Evolutionary conservation across 2,329 filamentous ascomycete species (phyloP).

Genomic region (Neofusicoccum umdonicola): DNA sequence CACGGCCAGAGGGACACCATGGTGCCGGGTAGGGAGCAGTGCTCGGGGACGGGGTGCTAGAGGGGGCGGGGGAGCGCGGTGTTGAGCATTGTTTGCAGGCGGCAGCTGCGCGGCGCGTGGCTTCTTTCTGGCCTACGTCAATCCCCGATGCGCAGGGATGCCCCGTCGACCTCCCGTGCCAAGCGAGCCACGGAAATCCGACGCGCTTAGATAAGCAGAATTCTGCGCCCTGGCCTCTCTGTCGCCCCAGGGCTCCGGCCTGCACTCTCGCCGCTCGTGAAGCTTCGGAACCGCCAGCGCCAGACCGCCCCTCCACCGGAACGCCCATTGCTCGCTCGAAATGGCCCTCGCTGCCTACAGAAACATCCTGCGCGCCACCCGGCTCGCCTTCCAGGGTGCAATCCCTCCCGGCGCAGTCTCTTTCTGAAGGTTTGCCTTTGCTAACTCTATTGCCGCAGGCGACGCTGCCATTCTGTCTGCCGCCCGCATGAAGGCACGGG

Average conservation of each 20-base stretch:
- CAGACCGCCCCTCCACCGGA: neutral
- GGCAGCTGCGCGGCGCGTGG: conserved; percentile 10
- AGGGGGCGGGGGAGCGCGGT: neutral
- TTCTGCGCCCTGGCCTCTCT: neutral
- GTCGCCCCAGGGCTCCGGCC: neutral
- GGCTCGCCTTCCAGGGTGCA: conserved; percentile 79
- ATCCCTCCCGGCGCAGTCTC: neutral
- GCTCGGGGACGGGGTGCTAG: neutral
- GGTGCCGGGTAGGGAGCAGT: neutral
- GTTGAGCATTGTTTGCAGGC: conserved; percentile 10
- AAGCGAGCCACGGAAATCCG: neutral
- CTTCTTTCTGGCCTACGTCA: conserved; percentile 14
- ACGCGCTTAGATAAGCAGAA: neutral
- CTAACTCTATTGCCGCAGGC: conserved; percentile 50
- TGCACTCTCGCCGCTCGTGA: neutral
- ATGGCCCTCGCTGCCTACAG: conserved; percentile 77
- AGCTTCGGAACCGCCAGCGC: neutral
- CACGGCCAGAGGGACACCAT: conserved; percentile 90
- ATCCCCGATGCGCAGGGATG: conserved; percentile 8
- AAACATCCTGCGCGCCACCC: conserved; percentile 74
- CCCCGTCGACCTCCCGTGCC: neutral
- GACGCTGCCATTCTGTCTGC: conserved; percentile 68
- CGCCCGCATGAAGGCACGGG: conserved; percentile 69
- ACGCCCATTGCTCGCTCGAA: conserved; percentile 23
- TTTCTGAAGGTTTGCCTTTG: neutral